Base-by-base conservation (phyloP, 768 basidiomycete species). In the Tephrocybe sp. region DNA sequence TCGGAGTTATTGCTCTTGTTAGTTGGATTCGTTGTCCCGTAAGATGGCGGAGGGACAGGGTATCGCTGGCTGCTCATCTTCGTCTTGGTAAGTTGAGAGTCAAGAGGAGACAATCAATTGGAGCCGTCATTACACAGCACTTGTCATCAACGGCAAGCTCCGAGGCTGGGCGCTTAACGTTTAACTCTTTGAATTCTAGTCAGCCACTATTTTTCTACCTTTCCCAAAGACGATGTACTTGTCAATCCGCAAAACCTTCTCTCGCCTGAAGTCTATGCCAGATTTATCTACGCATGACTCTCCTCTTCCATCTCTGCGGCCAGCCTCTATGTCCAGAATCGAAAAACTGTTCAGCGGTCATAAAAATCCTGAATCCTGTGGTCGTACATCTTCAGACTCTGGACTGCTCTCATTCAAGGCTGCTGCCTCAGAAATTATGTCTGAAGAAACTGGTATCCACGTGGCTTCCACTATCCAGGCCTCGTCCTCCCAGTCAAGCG, bases 11-110 rank as follows among this genome's bases (percentile, higher is more conserved):
- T 58, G 35, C 58, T 64, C 56, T 49, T 64, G 56, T 47, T 67
- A 54, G 36, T 64, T 49, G 57, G 64, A 7, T 63, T 66, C 1
- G 75, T 62, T 40, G 79, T 67, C 1, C 77, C 73, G 64, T 88
- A 88, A 13, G 77, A 74, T 1, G 86, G 86, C 1, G 86, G 86
- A 51, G 78, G 74, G 12, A 77, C 65, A 46, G 84, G 77, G 70
- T 84, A 82, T 41, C 49, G 53, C 30, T 75, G 72, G 67, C 45
- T 19, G 39, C 75, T 84, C 84, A 84, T 86, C 61, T 61, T 73
- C 61, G 68, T 60, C 39, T 51, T 51, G 52, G 60, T 55, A 47
- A n/a, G 49, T 54, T 41, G 42, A 49, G 49, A 34, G 12, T 10
- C 12, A 35, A 23, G n/a, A n/a, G n/a, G n/a, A n/a, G n/a, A n/a